These are phyloP conservation scores for Eleusine indica DNA, from an alignment of 176 grass and related monocot species.

Conservation along the genomic window DNA sequence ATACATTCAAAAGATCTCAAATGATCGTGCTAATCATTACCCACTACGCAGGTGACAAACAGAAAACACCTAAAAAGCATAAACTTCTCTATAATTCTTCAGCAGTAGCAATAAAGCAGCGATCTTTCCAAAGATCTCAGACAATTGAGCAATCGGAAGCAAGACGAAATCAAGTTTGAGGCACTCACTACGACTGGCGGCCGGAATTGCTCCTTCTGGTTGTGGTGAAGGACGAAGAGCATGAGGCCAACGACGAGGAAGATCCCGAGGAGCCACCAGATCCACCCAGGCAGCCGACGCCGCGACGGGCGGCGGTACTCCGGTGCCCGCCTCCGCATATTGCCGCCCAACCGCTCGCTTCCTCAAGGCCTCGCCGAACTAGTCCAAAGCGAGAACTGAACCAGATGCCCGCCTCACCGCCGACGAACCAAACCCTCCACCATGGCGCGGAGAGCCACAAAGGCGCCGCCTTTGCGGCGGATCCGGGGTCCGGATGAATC, in stretches of 20 bases:
- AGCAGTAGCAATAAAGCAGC: background rate
- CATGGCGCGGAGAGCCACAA: conserved; percentile 36
- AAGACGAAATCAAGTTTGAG: background rate
- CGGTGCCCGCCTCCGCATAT: conserved; percentile 66
- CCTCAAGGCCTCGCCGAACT: conserved; percentile 18
- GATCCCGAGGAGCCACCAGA: conserved; percentile 87
- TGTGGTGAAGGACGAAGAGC: conserved; percentile 94
- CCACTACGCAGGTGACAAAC: background rate
- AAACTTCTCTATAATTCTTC: background rate
- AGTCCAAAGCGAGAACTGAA: conserved; percentile 27
- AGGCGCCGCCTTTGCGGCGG: conserved; percentile 47
- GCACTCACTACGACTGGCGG: conserved; percentile 60
- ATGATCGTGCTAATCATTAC: conserved; percentile 28
- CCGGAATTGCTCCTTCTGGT: conserved; percentile 74
- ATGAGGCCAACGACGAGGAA: conserved; percentile 73
- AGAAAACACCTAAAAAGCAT: conserved; percentile 11
- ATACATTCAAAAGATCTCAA: conserved; percentile 23
- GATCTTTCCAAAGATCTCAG: conserved; percentile 49
- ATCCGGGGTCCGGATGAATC: conserved; percentile 40
- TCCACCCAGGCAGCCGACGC: conserved; percentile 72
- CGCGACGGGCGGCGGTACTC: conserved; percentile 73
- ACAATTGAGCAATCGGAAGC: conserved; percentile 42
- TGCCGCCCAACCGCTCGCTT: conserved; percentile 2
- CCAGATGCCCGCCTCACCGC: conserved; percentile 29
- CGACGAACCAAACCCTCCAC: conserved; percentile 20